Conservation (phyloP, 2,329 filamentous ascomycete species). For the Grosmannia serpens region DNA sequence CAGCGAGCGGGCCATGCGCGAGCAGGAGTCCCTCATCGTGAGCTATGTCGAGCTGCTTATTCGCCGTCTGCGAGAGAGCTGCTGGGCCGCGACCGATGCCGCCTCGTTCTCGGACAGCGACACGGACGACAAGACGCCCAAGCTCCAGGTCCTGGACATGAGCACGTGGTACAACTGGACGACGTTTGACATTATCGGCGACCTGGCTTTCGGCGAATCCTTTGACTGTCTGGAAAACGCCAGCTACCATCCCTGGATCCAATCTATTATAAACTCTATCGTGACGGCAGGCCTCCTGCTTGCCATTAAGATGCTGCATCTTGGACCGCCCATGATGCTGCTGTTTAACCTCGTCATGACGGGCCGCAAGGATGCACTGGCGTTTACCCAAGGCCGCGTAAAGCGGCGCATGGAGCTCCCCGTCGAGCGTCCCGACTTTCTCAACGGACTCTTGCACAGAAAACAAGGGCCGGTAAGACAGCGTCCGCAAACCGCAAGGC, state of each 20-base stretch:
- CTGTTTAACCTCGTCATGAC: neutral
- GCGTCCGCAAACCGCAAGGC: neutral
- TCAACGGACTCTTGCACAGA: constrained; percentile 14
- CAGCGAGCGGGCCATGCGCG: constrained; percentile 25
- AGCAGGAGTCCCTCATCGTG: constrained; percentile 28
- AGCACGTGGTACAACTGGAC: constrained; percentile 16
- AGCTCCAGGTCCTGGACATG: constrained; percentile 1
- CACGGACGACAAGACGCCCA: neutral
- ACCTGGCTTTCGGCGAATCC: constrained; percentile 31
- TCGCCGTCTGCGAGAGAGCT: constrained; percentile 17
- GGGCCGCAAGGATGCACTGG: neutral
- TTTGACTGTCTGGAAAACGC: constrained; percentile 22
- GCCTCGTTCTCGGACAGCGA: neutral
- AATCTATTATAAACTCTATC: constrained; percentile 14
- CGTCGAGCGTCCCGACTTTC: constrained; percentile 16
- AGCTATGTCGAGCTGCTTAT: constrained; percentile 26
- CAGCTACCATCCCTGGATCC: constrained; percentile 15
- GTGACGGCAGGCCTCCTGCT: constrained; percentile 1
- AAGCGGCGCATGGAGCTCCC: constrained; percentile 12
- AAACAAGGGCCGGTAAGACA: neutral
- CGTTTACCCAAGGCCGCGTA: neutral
- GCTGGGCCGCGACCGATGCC: neutral
- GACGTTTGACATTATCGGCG: constrained; percentile 28
- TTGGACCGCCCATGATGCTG: neutral
- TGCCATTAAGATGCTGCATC: neutral